A percentile compares a stretch with the other conserved stretches of the same genome.
Evolutionary conservation across 2,329 filamentous ascomycete genomes (phyloP).

Genomic region (Geosmithia morbida): DNA sequence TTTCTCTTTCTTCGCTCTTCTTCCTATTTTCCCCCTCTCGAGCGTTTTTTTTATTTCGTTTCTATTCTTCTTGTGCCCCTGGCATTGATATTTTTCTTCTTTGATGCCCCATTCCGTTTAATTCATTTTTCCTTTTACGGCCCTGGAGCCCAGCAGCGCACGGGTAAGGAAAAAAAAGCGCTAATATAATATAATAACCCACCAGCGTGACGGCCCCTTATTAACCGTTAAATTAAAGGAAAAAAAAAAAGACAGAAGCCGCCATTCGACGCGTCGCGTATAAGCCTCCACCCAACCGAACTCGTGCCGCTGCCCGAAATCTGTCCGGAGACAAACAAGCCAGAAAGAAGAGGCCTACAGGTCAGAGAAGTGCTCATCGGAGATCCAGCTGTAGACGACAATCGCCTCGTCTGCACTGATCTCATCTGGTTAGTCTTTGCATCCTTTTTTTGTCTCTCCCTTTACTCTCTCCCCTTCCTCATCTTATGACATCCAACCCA

Average conservation of each 20-base stretch:
- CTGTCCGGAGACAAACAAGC: not conserved
- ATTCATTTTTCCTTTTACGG: not conserved
- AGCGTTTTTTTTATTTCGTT: not conserved
- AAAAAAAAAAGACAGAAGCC: not conserved
- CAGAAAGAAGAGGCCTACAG: conserved; percentile 1
- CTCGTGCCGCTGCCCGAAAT: not conserved
- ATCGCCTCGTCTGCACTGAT: conserved; percentile 47
- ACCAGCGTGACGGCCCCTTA: not conserved
- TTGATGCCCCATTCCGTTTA: not conserved
- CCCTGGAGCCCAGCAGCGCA: not conserved
- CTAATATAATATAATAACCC: not conserved
- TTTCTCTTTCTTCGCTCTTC: conserved; percentile 3
- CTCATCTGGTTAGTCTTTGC: conserved; percentile 32
- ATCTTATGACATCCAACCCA: not conserved
- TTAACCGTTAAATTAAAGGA: conserved; percentile 1
- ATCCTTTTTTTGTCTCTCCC: not conserved
- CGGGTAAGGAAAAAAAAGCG: not conserved
- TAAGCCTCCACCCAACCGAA: conserved; percentile 1
- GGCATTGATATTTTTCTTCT: conserved; percentile 6
- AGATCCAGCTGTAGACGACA: conserved; percentile 48
- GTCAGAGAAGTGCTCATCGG: conserved; percentile 12
- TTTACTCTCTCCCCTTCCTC: not conserved
- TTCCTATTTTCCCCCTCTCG: conserved; percentile 6
- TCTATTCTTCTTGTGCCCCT: not conserved
- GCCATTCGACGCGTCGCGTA: conserved; percentile 1